These are phyloP conservation scores for Fusarium subtropicale DNA, from an alignment of 2,329 filamentous ascomycete genomes.

Conservation along the genomic window DNA sequence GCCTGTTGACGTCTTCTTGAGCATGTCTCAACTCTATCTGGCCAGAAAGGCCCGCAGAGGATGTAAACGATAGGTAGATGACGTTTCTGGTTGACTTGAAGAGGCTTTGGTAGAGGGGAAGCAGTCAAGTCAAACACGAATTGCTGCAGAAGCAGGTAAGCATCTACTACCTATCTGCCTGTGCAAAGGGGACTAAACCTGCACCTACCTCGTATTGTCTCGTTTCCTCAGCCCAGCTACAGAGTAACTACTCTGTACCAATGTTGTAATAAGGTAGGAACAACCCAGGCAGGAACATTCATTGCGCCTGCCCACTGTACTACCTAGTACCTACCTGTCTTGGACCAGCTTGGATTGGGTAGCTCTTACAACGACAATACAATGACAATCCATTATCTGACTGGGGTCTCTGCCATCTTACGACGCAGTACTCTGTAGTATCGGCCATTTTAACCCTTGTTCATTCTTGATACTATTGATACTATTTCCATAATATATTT, in stretches of 20 bases:
- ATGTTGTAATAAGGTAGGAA: neutral
- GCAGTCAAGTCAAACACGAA: neutral
- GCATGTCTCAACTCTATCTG: neutral
- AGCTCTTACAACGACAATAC: neutral
- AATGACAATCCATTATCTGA: neutral
- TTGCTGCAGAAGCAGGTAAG: neutral
- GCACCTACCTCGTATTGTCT: conserved; percentile 36
- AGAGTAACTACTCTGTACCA: neutral
- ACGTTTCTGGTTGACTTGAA: neutral
- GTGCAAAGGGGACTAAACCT: conserved; percentile 9
- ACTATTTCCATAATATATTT: neutral
- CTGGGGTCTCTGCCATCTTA: conserved; percentile 12
- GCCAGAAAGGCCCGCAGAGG: neutral
- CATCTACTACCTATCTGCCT: neutral
- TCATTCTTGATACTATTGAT: neutral
- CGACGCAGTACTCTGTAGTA: neutral
- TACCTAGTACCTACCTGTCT: neutral
- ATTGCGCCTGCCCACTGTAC: neutral
- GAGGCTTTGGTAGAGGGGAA: neutral
- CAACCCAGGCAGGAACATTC: neutral
- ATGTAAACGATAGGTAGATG: neutral
- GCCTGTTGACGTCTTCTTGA: neutral
- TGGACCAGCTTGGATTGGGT: neutral
- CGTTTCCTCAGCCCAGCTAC: conserved; percentile 17
- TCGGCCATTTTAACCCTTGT: conserved; percentile 6